Evolutionary conservation across 129 eudicot genomes (phyloP), one percentile per base, ranked within the genome.

Genomic region (Apium graveolens): DNA sequence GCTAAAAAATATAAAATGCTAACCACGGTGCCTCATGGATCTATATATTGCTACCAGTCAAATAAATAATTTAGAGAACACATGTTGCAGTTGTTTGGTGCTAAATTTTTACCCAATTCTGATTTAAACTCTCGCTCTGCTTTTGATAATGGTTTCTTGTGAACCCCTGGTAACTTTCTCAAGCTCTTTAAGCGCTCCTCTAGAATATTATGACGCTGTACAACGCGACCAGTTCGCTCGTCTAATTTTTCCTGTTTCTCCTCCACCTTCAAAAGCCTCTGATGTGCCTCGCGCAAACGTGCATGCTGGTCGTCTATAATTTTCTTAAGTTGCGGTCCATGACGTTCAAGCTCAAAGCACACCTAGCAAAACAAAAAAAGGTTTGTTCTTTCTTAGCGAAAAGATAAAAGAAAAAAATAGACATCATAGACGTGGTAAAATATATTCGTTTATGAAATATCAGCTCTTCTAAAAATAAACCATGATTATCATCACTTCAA

Each of bases 51-150:
- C 72, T 0, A 31, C 11, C 9, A 73, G 31, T 74, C 37, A 27
- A 74, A 74, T 74, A 27, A 74, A 74, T 74, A 12, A 11, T 41
- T 26, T 1, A 5, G 4, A 74, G 51, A 13, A n/a, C 14, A 20
- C 76, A 73, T 42, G 49, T 12, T 74, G 77, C 55, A 71, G 55
- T 73, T 26, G 45, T 29, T 45, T 2, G 17, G 21, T 53, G n/a
- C 42, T 29, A 24, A 74, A 71, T 74, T 62, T 81, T 82, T 84
- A 94, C 97, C 98, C 45, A 95, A 90, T 87, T 95, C 97, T 62
- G 79, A 81, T 83, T 91, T 95, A 88, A 95, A 95, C 77, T 95
- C 97, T 76, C 84, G 81, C 83, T 95, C 98, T 16, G 98, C 98
- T 85, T 90, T 88, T 11, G 94, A 92, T 79, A 91, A 83, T 43